phyloP scores from a whole-genome alignment of 1,284 basidiomycete genomes.

The Fereydounia khargensis region DNA sequence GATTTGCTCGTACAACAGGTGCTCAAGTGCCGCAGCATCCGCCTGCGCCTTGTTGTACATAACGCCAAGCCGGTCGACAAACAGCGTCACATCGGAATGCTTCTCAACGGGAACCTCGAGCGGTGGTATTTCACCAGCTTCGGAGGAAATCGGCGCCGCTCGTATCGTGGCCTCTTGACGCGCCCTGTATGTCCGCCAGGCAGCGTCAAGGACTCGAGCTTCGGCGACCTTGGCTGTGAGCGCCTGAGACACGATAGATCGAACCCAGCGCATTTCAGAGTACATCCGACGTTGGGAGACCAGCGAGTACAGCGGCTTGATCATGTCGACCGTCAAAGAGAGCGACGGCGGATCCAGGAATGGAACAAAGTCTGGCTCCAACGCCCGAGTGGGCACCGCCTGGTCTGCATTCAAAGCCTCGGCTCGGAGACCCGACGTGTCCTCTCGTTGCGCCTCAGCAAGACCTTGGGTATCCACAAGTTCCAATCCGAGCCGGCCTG shows the following conservation, averaged over 20 bases:
- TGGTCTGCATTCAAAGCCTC: neutral
- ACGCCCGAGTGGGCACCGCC: conserved; percentile 5
- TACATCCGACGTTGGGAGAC: conserved; percentile 10
- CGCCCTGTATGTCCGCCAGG: conserved; percentile 15
- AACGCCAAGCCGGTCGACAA: no score
- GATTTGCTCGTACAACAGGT: no score
- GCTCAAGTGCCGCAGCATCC: no score
- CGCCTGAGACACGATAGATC: conserved; percentile 9
- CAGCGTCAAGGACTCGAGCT: conserved; percentile 19
- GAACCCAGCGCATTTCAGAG: conserved; percentile 20
- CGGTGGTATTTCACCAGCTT: no score
- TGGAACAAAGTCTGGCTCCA: conserved; percentile 27
- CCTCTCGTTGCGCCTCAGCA: no score
- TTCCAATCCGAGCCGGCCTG: conserved; percentile 16
- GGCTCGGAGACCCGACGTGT: neutral
- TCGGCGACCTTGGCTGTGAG: conserved; percentile 24
- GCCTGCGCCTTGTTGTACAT: no score
- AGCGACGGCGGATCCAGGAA: conserved; percentile 36
- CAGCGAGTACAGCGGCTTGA: conserved; percentile 30
- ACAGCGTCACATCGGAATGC: no score
- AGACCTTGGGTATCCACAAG: no score
- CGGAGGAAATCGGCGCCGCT: conserved; percentile 4
- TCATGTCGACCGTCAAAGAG: conserved; percentile 17
- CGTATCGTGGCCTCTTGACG: conserved; percentile 9
- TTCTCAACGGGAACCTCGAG: no score